Evolutionary conservation across 2,329 filamentous ascomycete genomes (phyloP), one percentile per base, ranked within the genome.

Genomic region (Aspergillus sp.): DNA sequence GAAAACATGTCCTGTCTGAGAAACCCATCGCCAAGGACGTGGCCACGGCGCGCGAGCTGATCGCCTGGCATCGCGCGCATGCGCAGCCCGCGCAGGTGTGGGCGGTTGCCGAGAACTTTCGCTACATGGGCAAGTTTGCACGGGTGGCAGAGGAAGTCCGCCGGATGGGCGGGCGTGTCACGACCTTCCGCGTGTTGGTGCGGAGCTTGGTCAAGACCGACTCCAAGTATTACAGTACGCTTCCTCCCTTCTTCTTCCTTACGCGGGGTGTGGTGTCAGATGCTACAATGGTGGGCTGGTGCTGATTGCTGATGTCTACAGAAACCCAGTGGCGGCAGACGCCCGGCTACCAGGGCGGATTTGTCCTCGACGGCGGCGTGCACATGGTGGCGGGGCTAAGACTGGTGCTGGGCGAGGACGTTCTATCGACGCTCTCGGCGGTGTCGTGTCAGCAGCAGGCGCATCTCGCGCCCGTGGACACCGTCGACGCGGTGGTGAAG

Each of bases 21-120:
- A 83, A 82, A 60, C 80, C 80, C n/a, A 78, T 82, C 32, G 79
- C 76, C 3, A 78, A 81, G 60, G 79, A 83, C 60, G 61, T 83
- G 4, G 66, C 71, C 1, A 77, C 78, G 0, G 82, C 80, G 0
- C 66, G 67, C 4, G 74, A 77, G 16, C 70, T 84, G 36, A 58
- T 84, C 26, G 52, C 73, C 14, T 82, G 79, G 76, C 82, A 82
- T 58, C 59, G 71, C 9, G 58, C 65, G 33, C 74, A 74, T 47
- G 72, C 76, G 16, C 69, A 73, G 49, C 61, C 64, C 6, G 65
- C 57, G 47, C 72, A 70, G 47, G 60, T 70, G 24, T 79, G 77
- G 71, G 70, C 67, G 16, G 73, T 84, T 2, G 82, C 80, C 2
- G 82, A 85, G 66, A 84, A 85, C 64, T 81, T 76, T 65, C 76